Conservation (phyloP, 805 yeast species). For the Komagataella populi region DNA sequence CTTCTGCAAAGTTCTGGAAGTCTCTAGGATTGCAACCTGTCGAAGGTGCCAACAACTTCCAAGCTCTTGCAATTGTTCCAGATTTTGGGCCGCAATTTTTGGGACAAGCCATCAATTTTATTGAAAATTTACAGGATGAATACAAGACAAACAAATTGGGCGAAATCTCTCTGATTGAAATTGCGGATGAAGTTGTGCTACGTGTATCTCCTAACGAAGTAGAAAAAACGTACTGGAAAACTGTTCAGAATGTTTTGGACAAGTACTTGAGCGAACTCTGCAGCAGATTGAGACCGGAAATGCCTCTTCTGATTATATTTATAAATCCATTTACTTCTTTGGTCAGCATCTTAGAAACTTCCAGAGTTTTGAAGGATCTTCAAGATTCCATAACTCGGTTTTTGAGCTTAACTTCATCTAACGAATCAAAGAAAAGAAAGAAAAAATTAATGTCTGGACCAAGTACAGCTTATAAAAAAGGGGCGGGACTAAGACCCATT, state of each 20-base stretch:
- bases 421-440: constrained; percentile 10
- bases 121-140: constrained; percentile 24
- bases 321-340: constrained; percentile 28
- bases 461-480: not conserved
- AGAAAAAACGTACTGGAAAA: not conserved
- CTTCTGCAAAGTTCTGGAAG: constrained; percentile 42
- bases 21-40: constrained; percentile 43
- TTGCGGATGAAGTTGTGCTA: not conserved
- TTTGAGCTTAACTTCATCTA: constrained; percentile 2
- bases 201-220: not conserved
- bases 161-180: constrained; percentile 6
- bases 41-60: constrained; percentile 34
- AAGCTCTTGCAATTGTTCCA: constrained; percentile 29
- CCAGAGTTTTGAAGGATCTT: constrained; percentile 33
- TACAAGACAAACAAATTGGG: constrained; percentile 41
- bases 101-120: constrained; percentile 20
- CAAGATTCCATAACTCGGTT: constrained; percentile 16
- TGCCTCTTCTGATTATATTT: constrained; percentile 30
- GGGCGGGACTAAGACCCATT: constrained; percentile 4
- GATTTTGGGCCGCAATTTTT: constrained; percentile 11
- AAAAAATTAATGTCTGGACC: constrained; percentile 5
- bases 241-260: not conserved
- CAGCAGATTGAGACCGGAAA: not conserved
- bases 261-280: not conserved
- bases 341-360: constrained; percentile 30